Evolutionary conservation across 495 filamentous ascomycete species (phyloP), one percentile per base, ranked within the genome.

Genomic region (Haplographium delicatum): DNA sequence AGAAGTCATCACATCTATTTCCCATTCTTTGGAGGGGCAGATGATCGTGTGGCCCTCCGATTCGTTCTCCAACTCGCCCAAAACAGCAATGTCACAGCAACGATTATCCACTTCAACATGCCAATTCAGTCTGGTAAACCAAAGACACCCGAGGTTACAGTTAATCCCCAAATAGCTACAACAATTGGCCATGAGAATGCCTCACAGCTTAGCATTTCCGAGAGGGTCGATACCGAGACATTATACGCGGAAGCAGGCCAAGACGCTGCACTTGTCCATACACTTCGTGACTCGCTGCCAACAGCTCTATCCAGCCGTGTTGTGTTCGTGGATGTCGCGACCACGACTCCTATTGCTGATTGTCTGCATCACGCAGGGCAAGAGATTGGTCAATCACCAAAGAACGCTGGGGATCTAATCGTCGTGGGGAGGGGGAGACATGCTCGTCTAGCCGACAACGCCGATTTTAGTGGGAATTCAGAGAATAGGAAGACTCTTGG

Each of bases 1-100:
- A 85, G 81, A 45, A 82, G 79, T 24, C 91, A 95, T 61, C 90
- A 95, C 56, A 73, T 98, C 54, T 89, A 94, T 58, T 71, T 95
- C 44, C 88, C 89, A 2, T 96, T 86, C 68, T 82, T 95, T 50
- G 93, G 93, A 35, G 88, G 90, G 4, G 64, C 72, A 2, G 93
- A 97, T 64, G 91, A 96, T 62, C 81, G 79, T n/a, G 77, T 82
- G 35, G 89, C 90, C 0, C 72, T 96, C 1, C 74, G 83, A 4
- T 78, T 96, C 26, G 82, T 93, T 5, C 73, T 96, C 13, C 91
- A 94, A 54, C 70, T 96, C 0, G 84, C 81, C 1, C 78, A 80
- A 57, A 90, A 89, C 56, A 73, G 76, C 10, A 81, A 88, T 31
- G 80, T 96, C 31, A 89, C 88, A 0, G 84, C 78, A 2, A 86